phyloP scores from a whole-genome alignment of 306 rosid species.

The Cicer pinnatifidum region DNA sequence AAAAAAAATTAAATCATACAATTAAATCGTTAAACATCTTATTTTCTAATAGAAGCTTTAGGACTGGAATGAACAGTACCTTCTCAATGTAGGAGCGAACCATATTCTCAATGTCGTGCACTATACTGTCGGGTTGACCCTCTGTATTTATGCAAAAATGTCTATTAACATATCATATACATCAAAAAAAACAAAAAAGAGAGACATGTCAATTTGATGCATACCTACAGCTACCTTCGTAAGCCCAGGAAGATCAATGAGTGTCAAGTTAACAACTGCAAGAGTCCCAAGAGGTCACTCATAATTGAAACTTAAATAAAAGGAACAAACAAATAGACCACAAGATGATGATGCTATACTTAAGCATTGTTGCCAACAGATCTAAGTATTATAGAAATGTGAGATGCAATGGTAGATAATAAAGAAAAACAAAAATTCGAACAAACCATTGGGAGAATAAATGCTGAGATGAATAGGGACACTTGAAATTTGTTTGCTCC shows the following conservation, averaged over 20 bases:
- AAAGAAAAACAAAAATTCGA: neutral
- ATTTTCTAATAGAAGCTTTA: slow-evolving; percentile 16
- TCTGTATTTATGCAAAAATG: slow-evolving; percentile 57
- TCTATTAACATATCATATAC: slow-evolving; percentile 25
- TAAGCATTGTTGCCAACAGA: slow-evolving; percentile 1
- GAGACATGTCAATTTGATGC: slow-evolving; percentile 38
- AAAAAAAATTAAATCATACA: slow-evolving; percentile 2
- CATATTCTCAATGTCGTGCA: slow-evolving; percentile 88
- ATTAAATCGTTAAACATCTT: slow-evolving; percentile 9
- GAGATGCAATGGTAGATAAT: neutral
- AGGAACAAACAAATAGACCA: slow-evolving; percentile 2
- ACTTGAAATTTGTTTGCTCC: slow-evolving; percentile 75
- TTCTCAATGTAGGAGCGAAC: slow-evolving; percentile 94
- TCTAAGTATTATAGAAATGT: neutral
- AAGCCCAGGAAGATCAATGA: slow-evolving; percentile 96
- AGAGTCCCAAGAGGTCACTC: slow-evolving; percentile 38
- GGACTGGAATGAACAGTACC: slow-evolving; percentile 55
- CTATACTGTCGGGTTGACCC: slow-evolving; percentile 93
- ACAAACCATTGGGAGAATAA: slow-evolving; percentile 84
- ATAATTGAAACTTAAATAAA: slow-evolving; percentile 4
- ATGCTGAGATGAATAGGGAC: slow-evolving; percentile 97
- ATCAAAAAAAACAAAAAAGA: slow-evolving; percentile 19
- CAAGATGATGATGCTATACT: neutral
- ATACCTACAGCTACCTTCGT: slow-evolving; percentile 96
- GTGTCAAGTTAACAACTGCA: slow-evolving; percentile 96